phyloP scores from a whole-genome alignment of 208 protist genomes.

The Plasmodiophora brassicae region DNA sequence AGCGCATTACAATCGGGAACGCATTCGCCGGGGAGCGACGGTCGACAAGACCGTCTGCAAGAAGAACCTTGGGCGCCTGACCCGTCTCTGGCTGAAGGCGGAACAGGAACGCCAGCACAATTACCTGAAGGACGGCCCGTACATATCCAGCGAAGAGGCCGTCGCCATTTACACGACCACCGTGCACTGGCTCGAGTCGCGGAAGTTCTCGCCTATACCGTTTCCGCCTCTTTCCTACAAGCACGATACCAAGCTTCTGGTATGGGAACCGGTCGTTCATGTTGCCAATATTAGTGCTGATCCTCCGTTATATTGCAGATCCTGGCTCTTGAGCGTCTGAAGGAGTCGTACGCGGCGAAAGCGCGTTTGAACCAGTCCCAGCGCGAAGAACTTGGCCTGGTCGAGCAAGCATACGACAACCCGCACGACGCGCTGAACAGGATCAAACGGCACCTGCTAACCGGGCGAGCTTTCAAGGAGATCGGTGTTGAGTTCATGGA shows the following conservation, averaged over 20 bases:
- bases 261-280: too few relatives aligned
- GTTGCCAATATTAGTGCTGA: too few relatives aligned
- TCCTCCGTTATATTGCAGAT: too few relatives aligned
- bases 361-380: slow-evolving; percentile 94
- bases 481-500: slow-evolving; percentile 99
- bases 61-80: slow-evolving; percentile 99
- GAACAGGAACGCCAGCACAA: slow-evolving; percentile 96
- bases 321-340: slow-evolving; percentile 96
- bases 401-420: slow-evolving; percentile 99
- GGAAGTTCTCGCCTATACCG: slow-evolving; percentile 98
- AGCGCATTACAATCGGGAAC: slow-evolving; percentile 97
- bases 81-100: slow-evolving; percentile 98
- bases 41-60: slow-evolving; percentile 99
- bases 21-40: slow-evolving; percentile 94
- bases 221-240: slow-evolving; percentile 99
- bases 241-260: slow-evolving; percentile 99
- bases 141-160: slow-evolving; percentile 91
- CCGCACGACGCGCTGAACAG: slow-evolving; percentile 95
- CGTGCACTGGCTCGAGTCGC: slow-evolving; percentile 97
- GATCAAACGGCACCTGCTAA: slow-evolving; percentile 98
- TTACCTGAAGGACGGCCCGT: slow-evolving; percentile 97
- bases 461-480: slow-evolving; percentile 98
- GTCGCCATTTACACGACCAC: slow-evolving; percentile 98
- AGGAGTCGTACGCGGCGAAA: slow-evolving; percentile 97
- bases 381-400: slow-evolving; percentile 97